A percentile compares a stretch with the other conserved stretches of the same genome.
phyloP scores from a whole-genome alignment of 192 early-diverging fungal genomes.

The Helicostylum pulchrum region DNA sequence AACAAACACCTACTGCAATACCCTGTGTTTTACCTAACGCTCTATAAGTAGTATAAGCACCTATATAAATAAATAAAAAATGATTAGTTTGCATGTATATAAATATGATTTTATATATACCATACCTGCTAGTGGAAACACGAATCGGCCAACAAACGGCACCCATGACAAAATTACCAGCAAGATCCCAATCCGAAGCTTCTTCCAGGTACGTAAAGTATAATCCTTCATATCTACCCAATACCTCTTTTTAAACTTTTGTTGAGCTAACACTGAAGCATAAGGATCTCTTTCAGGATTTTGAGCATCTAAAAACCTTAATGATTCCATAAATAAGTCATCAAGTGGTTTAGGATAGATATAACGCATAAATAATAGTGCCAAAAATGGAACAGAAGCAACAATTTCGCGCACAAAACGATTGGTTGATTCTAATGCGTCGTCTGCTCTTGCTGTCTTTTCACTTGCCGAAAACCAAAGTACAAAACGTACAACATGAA shows the following conservation, averaged over 20 bases:
- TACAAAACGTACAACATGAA: conserved; percentile 36
- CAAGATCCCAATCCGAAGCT: conserved; percentile 36
- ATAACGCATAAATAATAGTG: conserved; percentile 53
- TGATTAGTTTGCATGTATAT: neutral
- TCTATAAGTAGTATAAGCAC: conserved; percentile 44
- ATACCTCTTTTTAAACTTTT: conserved; percentile 33
- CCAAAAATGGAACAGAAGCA: conserved; percentile 42
- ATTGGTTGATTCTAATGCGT: neutral
- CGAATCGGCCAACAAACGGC: conserved; percentile 51
- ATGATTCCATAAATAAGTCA: conserved; percentile 53
- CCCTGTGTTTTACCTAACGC: conserved; percentile 40
- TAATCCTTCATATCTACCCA: conserved; percentile 55
- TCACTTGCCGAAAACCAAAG: conserved; percentile 27
- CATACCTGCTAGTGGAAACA: conserved; percentile 49
- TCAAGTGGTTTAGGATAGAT: conserved; percentile 59
- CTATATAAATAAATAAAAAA: conserved; percentile 17
- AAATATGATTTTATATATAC: neutral
- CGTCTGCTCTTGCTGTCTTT: conserved; percentile 9
- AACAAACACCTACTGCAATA: conserved; percentile 39
- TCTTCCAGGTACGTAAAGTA: conserved; percentile 41
- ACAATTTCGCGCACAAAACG: conserved; percentile 6
- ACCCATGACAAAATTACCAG: conserved; percentile 49
- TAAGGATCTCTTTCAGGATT: conserved; percentile 36
- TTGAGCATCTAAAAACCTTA: conserved; percentile 40
- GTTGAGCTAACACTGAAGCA: conserved; percentile 31